Evolutionary conservation across 2,329 filamentous ascomycete species (phyloP).

Genomic region (Cryphonectria naterciae): DNA sequence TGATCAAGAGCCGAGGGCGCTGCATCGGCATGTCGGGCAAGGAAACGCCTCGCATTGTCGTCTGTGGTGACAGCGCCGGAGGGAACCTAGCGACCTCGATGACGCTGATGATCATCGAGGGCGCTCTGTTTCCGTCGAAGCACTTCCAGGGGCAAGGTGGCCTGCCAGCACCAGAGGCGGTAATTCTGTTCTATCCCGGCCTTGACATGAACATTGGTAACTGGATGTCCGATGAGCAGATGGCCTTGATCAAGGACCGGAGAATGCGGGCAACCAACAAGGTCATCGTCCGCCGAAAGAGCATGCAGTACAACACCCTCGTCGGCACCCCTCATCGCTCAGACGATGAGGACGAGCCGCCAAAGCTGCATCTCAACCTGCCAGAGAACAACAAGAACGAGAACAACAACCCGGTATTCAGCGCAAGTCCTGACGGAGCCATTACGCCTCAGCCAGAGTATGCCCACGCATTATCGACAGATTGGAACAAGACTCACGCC

Average conservation of each 20-base stretch:
- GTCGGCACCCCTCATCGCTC: conserved; percentile 83
- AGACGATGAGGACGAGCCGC: conserved; percentile 68
- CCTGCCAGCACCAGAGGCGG: conserved; percentile 75
- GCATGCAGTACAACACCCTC: conserved; percentile 82
- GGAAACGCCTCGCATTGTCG: conserved; percentile 67
- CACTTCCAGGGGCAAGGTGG: conserved; percentile 60
- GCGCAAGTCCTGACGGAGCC: conserved; percentile 30
- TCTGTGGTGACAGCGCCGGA: conserved; percentile 81
- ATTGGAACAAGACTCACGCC: conserved; percentile 36
- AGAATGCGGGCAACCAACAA: conserved; percentile 77
- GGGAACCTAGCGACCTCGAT: conserved; percentile 81
- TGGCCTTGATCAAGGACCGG: conserved; percentile 88
- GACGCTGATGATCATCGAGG: conserved; percentile 87
- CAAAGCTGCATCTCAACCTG: conserved; percentile 32
- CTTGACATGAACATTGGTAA: conserved; percentile 97
- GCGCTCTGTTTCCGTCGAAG: conserved; percentile 59
- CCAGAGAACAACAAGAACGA: conserved; percentile 31
- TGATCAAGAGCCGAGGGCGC: conserved; percentile 72
- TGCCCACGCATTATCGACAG: conserved; percentile 51
- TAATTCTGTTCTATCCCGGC: conserved; percentile 86
- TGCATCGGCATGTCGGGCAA: conserved; percentile 76
- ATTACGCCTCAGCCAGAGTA: conserved; percentile 53
- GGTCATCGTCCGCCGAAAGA: conserved; percentile 80
- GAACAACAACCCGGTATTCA: conserved; percentile 29
- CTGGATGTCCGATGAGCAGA: conserved; percentile 99